phyloP scores from a whole-genome alignment of 371 early-diverging fungal genomes.

The Apophysomyces trapeziformis region DNA sequence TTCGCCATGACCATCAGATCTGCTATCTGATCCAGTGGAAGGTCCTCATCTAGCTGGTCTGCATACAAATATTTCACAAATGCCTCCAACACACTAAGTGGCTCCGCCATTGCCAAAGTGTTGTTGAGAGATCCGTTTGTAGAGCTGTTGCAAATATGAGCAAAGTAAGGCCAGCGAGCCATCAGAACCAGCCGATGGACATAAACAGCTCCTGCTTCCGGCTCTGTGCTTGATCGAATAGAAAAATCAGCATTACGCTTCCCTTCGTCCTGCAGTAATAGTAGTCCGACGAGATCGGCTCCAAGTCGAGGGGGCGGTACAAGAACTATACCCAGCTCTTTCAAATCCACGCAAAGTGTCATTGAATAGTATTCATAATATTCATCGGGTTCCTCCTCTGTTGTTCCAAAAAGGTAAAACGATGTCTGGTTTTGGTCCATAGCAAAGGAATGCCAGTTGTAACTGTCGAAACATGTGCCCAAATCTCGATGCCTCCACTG shows the following conservation, averaged over 20 bases:
- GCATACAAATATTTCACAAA: slow-evolving; percentile 68
- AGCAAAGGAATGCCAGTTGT: slow-evolving; percentile 71
- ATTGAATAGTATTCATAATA: slow-evolving; percentile 65
- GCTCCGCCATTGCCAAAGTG: slow-evolving; percentile 56
- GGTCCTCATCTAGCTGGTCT: slow-evolving; percentile 54
- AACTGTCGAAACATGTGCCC: slow-evolving; percentile 50
- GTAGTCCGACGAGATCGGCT: slow-evolving; percentile 54
- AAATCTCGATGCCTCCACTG: slow-evolving; percentile 67
- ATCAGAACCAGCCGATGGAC: slow-evolving; percentile 59
- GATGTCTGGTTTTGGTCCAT: slow-evolving; percentile 59
- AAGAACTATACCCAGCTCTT: slow-evolving; percentile 60
- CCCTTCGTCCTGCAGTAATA: slow-evolving; percentile 40
- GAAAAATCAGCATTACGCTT: slow-evolving; percentile 59
- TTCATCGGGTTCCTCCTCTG: slow-evolving; percentile 60
- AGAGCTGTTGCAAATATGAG: slow-evolving; percentile 52
- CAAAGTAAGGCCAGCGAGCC: slow-evolving; percentile 74
- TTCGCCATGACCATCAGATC: slow-evolving; percentile 70
- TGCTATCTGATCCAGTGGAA: slow-evolving; percentile 47
- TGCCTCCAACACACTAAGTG: slow-evolving; percentile 50
- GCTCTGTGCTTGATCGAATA: slow-evolving; percentile 51
- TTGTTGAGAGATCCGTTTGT: slow-evolving; percentile 55
- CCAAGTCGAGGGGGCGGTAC: slow-evolving; percentile 62
- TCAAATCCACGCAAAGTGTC: slow-evolving; percentile 61
- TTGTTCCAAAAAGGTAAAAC: slow-evolving; percentile 65
- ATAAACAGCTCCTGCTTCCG: slow-evolving; percentile 32